A percentile compares a stretch with the other conserved stretches of the same genome.
Conservation (phyloP, 2,329 filamentous ascomycete species). For the Penicillium polonicum region DNA sequence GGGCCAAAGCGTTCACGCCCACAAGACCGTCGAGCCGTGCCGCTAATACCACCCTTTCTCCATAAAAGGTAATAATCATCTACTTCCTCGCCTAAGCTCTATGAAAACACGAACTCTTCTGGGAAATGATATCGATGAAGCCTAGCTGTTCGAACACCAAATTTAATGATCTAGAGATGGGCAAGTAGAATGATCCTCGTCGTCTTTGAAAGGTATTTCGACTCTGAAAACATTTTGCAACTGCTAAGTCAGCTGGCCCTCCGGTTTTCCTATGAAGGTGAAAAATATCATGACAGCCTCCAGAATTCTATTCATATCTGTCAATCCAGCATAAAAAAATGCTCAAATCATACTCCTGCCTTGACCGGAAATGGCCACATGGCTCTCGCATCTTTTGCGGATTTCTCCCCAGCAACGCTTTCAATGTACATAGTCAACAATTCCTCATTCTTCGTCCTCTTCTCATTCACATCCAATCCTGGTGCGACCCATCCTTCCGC, state of each 20-base stretch:
- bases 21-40: too few relatives aligned
- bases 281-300: not conserved
- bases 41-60: too few relatives aligned
- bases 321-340: not conserved
- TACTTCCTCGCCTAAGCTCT: too few relatives aligned
- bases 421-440: constrained; percentile 24
- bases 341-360: not conserved
- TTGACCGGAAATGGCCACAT: constrained; percentile 23
- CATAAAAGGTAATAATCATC: too few relatives aligned
- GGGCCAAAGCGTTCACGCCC: too few relatives aligned
- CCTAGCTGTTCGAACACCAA: too few relatives aligned
- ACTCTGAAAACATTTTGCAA: too few relatives aligned
- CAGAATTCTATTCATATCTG: not conserved
- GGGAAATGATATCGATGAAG: too few relatives aligned
- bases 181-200: too few relatives aligned
- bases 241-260: not conserved
- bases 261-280: not conserved
- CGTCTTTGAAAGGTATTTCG: too few relatives aligned
- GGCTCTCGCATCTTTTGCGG: constrained; percentile 18
- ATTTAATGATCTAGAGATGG: too few relatives aligned
- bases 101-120: too few relatives aligned
- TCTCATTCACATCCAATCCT: constrained; percentile 28
- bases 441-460: constrained; percentile 26
- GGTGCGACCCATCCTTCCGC: constrained; percentile 39
- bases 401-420: constrained; percentile 18